phyloP scores from a whole-genome alignment of 179 eudicot genomes.

The Camellia oleifera region DNA sequence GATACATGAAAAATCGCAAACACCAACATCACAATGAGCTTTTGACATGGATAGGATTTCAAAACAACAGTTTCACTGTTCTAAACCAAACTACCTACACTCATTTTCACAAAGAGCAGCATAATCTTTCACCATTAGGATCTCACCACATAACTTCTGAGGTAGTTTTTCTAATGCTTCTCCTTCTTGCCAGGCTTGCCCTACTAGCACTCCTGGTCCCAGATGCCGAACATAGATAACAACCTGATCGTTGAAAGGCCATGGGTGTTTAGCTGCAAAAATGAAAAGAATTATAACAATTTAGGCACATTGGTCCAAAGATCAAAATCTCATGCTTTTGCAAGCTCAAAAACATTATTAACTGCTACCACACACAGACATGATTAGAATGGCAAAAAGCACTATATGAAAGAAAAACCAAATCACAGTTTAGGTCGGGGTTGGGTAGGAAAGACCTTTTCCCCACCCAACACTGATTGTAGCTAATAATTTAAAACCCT shows the following conservation, averaged over 20 bases:
- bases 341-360: background rate
- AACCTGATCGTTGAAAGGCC: conserved; percentile 74
- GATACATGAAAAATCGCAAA: background rate
- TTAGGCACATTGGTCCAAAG: background rate
- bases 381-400: background rate
- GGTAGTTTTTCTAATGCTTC: conserved; percentile 64
- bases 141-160: conserved; percentile 60
- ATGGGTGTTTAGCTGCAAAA: conserved; percentile 68
- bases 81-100: background rate
- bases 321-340: background rate
- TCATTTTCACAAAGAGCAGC: background rate
- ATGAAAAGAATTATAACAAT: conserved; percentile 3
- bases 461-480: background rate
- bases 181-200: conserved; percentile 94
- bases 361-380: background rate
- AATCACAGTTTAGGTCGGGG: background rate
- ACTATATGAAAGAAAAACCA: background rate
- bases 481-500: background rate
- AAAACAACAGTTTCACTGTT: too few relatives aligned
- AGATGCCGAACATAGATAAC: conserved; percentile 69
- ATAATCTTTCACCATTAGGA: conserved; percentile 71
- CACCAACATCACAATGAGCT: background rate
- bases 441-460: background rate
- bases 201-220: conserved; percentile 83
- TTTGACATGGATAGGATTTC: background rate